Base-by-base conservation (phyloP, 768 basidiomycete species). In the Boletus vermiculosoides region DNA sequence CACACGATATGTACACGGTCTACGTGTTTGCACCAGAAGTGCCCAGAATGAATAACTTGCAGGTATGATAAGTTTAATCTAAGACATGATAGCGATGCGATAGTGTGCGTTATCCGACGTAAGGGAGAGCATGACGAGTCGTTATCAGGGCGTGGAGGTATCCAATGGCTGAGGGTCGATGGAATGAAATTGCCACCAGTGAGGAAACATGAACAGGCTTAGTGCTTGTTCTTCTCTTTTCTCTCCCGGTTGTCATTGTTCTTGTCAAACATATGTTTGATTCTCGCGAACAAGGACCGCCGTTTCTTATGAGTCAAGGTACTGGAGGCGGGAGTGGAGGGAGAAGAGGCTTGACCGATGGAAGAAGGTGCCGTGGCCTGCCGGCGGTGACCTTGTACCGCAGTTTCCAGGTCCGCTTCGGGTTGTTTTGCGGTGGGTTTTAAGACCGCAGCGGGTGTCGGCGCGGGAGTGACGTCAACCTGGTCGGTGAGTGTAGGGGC, bases 261-360 rank as follows among this genome's bases (percentile, higher is more conserved):
- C 63, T 77, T 78, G 53, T 82, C 75, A 36, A 87, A 86, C 7
- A 84, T 63, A 40, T 76, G 65, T 64, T 81, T 85, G 50, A 77
- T 64, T 62, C 77, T 85, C 25, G 78, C 78, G 51, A 87, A 77
- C 31, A 86, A 65, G 16, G 84, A 84, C 7, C 71, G 66, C 45
- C 75, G 74, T 66, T 83, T 86, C 74, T 84, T 84, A 16, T 66
- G 69, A n/a, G 60, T 61, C 15, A 62, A 51, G 2, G 76, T 73
- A 22, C 71, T 75, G 10, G 78, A 76, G 28, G 77, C 62, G 3
- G 71, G 60, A 8, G 68, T 65, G 28, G 72, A 64, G 9, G 55
- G 13, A 15, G 70, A 31, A 31, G 65, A 20, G 9, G 23, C 54
- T 30, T 25, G 45, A 25, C 15, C 11, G 12, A 50, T 51, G 23